phyloP scores from a whole-genome alignment of 148 eudicot species.

The Cornus kousa region DNA sequence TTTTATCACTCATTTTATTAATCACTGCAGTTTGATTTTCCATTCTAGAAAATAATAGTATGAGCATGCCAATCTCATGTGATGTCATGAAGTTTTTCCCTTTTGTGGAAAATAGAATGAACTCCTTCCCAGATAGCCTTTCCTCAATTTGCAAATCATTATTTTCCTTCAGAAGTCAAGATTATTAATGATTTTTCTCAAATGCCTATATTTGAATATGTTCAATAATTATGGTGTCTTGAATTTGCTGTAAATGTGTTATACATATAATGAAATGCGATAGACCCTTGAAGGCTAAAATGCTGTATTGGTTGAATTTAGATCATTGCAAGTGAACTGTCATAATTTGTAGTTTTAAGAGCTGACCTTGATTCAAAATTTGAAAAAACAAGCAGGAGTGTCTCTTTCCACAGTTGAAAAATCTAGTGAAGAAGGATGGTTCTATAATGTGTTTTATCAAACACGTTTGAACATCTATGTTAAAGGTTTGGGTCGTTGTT shows the following conservation, averaged over 20 bases:
- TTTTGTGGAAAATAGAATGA: neutral
- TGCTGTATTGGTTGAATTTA: neutral
- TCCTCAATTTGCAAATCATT: slow-evolving; percentile 1
- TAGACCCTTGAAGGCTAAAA: neutral
- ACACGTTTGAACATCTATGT: no score
- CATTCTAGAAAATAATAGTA: neutral
- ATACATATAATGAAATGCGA: neutral
- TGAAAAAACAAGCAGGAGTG: neutral
- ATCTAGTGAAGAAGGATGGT: neutral
- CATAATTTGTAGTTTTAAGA: neutral
- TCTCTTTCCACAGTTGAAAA: neutral
- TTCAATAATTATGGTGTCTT: no score
- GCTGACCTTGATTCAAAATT: neutral
- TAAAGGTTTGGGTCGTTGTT: neutral
- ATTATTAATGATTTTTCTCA: slow-evolving; percentile 6
- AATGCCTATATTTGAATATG: neutral
- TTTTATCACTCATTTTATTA: neutral
- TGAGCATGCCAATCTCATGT: neutral
- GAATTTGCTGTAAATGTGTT: neutral
- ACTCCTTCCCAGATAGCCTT: neutral
- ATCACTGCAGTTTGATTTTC: neutral
- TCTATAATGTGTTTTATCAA: neutral
- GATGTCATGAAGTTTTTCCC: neutral
- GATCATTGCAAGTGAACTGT: neutral
- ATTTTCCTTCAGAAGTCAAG: neutral